Evolutionary conservation across 1,139 yeast species (phyloP), one percentile per base, ranked within the genome.

Genomic region (Citeromyces siamensis): DNA sequence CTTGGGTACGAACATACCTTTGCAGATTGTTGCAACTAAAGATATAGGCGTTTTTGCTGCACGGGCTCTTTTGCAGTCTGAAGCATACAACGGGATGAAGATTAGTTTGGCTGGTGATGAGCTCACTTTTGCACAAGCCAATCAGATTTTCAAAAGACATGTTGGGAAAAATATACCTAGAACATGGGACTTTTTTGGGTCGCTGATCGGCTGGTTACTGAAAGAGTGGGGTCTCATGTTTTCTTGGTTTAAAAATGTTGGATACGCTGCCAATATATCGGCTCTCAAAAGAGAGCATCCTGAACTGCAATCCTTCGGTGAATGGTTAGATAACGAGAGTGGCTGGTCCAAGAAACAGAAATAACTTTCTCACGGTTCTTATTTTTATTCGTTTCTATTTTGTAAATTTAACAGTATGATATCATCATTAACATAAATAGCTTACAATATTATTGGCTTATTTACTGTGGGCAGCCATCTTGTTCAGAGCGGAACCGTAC

Each of bases 401-500:
- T n/a, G n/a, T n/a, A n/a, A n/a, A n/a, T n/a, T n/a, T n/a, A 32
- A 29, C 19, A 21, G 22, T 26, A 22, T 31, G 29, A 29, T 7
- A 10, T 26, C 28, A 21, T 28, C n/a, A 14, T 36, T 6, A 37
- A 22, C 14, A 23, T 37, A 17, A 35, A 23, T 27, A 40, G 44
- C 40, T n/a, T n/a, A n/a, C n/a, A n/a, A n/a, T n/a, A n/a, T n/a
- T n/a, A n/a, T n/a, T n/a, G n/a, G n/a, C n/a, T n/a, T 26, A 26
- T 17, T 26, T 42, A 44, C 47, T 41, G 47, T 53, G 39, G 43
- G 40, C 50, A 54, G 94, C 88, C 94, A 90, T 88, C 75, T 81
- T 84, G 83, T 90, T 90, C 69, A 90, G 79, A 60, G 98, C 98
- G 53, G 96, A 86, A 72, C 98, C 98, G 56, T 82, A 75, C 76